Evolutionary conservation across 176 grass and related monocot genomes (phyloP).

Genomic region (Coix lacrymajobi): DNA sequence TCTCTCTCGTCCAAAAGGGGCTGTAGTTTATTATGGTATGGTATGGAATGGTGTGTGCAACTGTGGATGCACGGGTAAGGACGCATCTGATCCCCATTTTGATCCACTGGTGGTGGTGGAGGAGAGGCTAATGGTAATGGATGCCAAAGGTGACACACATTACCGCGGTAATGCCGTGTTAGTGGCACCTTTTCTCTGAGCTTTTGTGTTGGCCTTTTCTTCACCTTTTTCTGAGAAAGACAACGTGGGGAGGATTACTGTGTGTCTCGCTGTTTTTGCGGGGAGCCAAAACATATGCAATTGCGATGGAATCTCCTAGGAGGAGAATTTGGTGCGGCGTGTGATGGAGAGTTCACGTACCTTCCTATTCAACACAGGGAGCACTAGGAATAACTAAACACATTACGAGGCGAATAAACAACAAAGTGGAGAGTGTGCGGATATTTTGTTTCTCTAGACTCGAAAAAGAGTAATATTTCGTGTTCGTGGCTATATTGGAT

Average conservation of each 20-base stretch:
- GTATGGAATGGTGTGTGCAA: not conserved
- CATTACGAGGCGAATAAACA: not conserved
- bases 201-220: not conserved
- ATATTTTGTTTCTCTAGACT: too few relatives aligned
- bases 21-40: not conserved
- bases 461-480: too few relatives aligned
- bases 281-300: not conserved
- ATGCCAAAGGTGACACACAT: constrained; percentile 5
- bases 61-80: constrained; percentile 2
- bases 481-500: too few relatives aligned
- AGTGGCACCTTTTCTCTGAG: constrained; percentile 3
- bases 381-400: not conserved
- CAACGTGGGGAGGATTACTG: constrained; percentile 25
- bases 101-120: not conserved
- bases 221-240: not conserved
- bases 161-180: constrained; percentile 18
- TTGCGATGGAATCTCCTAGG: not conserved
- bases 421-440: too few relatives aligned
- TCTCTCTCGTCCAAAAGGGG: not conserved
- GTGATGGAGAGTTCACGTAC: not conserved
- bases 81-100: constrained; percentile 33
- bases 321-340: not conserved
- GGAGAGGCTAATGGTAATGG: not conserved
- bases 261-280: not conserved
- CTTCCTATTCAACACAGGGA: not conserved